A percentile compares a stretch with the other conserved stretches of the same genome.
phyloP scores from a whole-genome alignment of 169 alveolate species.

The Babesia ovata region DNA sequence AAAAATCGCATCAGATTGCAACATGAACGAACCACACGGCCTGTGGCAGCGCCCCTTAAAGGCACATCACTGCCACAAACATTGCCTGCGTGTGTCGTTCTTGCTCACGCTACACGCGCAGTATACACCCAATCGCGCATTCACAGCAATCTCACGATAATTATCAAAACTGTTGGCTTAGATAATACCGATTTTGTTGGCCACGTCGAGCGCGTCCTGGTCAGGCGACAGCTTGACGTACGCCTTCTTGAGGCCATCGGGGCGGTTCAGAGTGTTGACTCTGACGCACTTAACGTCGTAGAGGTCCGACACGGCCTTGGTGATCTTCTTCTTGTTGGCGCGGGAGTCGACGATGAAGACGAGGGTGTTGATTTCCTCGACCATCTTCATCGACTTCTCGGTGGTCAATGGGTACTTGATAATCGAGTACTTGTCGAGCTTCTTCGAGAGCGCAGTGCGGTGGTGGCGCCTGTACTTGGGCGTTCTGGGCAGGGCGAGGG shows the following conservation, averaged over 20 bases:
- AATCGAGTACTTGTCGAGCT: conserved; percentile 89
- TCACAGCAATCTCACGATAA: background rate
- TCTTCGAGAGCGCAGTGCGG: conserved; percentile 77
- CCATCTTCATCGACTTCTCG: conserved; percentile 97
- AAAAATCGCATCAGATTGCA: too few species aligned
- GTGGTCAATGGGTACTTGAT: conserved; percentile 95
- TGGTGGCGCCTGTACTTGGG: conserved; percentile 86
- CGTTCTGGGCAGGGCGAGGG: conserved; percentile 84
- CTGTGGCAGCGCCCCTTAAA: too few species aligned
- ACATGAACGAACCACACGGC: too few species aligned
- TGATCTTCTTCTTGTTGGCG: conserved; percentile 93
- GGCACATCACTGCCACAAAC: too few species aligned
- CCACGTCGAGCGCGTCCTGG: conserved; percentile 97
- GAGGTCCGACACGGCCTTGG: conserved; percentile 91
- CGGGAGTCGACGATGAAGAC: conserved; percentile 90
- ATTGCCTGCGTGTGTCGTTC: too few species aligned
- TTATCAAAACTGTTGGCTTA: conserved; percentile 69
- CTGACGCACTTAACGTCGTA: conserved; percentile 89
- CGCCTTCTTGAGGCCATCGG: conserved; percentile 97
- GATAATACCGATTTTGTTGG: conserved; percentile 97
- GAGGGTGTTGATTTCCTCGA: conserved; percentile 97
- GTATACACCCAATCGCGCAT: too few species aligned
- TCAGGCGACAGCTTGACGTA: conserved; percentile 94
- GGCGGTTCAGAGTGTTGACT: conserved; percentile 95
- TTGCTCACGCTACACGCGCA: too few species aligned